Evolutionary conservation across 176 grass and related monocot species (phyloP), one percentile per base, ranked within the genome.

Genomic region (Rhynchospora tenuis): DNA sequence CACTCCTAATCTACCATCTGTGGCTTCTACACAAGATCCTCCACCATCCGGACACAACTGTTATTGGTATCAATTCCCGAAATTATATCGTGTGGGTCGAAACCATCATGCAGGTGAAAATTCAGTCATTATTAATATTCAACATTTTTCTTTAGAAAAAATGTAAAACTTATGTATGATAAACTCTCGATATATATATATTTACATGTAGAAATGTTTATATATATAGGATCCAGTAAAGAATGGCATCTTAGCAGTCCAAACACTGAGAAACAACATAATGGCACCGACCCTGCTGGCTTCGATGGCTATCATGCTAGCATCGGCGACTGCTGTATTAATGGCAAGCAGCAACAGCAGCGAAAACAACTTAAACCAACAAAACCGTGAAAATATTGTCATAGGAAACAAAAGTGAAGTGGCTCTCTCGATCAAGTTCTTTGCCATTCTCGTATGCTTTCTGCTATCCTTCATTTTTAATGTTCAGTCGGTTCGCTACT

Each of bases 41-140:
- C 17, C 19, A 8, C 8, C 68, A 60, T 43, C 69, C 83, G 7
- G 60, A 33, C 23, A 38, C 11, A 24, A 85, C 83, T 27, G 47
- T 85, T 56, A 77, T 85, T 17, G 83, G 68, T 33, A 60, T 85
- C 83, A 85, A 85, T 29, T 20, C 83, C 54, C n/a, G 38, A n/a
- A 60, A 76, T 52, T 48, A 65, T 4, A 38, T 28, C 46, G 23
- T 45, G 5, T 84, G 83, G 83, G 51, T 76, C 8, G 51, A 47
- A 22, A 84, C 83, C 47, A 76, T 50, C 51, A 76, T 75, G 68
- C 48, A 75, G 50, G 52, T 61, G 56, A 4, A 0, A 11, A 22
- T 28, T 28, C 7, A 54, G 16, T 5, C 5, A 66, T 8, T 3
- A 5, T 11, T 51, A 12, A 2, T 65, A 6, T 24, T n/a, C 17